These are phyloP conservation scores for Fragaria nilgerrensis DNA, from an alignment of 306 rosid genomes.

Conservation along the genomic window DNA sequence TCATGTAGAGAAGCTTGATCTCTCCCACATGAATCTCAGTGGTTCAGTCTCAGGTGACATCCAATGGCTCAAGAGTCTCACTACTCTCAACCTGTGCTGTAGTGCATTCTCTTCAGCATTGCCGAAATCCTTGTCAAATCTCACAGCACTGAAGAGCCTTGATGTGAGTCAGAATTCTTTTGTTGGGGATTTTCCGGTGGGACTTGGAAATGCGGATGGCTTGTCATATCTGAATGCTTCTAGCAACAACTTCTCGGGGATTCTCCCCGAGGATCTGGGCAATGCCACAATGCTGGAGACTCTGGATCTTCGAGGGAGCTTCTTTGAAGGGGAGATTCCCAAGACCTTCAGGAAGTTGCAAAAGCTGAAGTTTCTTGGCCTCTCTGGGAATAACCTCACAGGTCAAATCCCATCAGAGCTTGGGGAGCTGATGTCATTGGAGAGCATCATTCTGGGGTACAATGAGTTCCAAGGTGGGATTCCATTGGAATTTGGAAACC, in stretches of 20 bases:
- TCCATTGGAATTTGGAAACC: conserved; percentile 78
- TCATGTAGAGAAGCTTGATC: conserved; percentile 61
- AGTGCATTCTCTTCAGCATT: conserved; percentile 68
- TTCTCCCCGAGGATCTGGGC: conserved; percentile 71
- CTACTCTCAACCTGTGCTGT: conserved; percentile 66
- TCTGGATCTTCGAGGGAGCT: conserved; percentile 89
- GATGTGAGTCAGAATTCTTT: conserved; percentile 87
- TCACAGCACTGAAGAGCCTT: conserved; percentile 53
- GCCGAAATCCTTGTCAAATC: conserved; percentile 61
- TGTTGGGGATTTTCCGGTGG: conserved; percentile 63
- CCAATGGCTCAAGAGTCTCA: conserved; percentile 48
- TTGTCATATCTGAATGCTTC: conserved; percentile 60
- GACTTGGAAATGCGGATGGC: conserved; percentile 48
- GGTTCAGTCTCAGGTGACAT: conserved; percentile 62
- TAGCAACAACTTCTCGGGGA: conserved; percentile 73
- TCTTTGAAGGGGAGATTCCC: conserved; percentile 69
- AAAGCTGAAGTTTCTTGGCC: conserved; percentile 89
- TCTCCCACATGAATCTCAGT: conserved; percentile 86
- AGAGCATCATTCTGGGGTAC: conserved; percentile 73
- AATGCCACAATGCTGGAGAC: conserved; percentile 65
- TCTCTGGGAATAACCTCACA: conserved; percentile 84
- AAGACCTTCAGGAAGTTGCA: conserved; percentile 54
- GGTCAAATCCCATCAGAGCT: conserved; percentile 71
- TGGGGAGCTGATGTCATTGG: conserved; percentile 72
- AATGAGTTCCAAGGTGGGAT: conserved; percentile 77